Evolutionary conservation across 2,329 filamentous ascomycete genomes (phyloP).

Genomic region (Zymoseptoria brevis): DNA sequence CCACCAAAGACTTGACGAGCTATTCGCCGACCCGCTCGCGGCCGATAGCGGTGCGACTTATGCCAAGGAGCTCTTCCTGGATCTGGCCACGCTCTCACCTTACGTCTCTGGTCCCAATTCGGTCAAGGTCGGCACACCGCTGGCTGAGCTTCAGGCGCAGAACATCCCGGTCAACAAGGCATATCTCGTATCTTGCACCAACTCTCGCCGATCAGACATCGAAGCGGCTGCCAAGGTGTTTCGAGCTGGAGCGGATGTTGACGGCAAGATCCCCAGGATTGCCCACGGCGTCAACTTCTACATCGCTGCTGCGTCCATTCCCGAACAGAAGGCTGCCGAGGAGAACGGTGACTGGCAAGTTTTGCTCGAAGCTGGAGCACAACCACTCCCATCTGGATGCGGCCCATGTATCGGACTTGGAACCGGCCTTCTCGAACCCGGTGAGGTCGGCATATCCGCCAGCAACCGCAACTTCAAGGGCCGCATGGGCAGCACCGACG

Average conservation of each 20-base stretch:
- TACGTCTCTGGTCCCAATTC: constrained; percentile 84
- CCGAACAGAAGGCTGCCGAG: constrained; percentile 71
- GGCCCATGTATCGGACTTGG: constrained; percentile 82
- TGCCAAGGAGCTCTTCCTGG: constrained; percentile 72
- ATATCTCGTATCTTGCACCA: constrained; percentile 87
- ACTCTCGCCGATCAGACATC: constrained; percentile 72
- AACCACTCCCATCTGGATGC: constrained; percentile 63
- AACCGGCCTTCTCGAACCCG: constrained; percentile 67
- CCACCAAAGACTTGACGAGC: constrained; percentile 63
- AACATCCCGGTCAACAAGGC: constrained; percentile 69
- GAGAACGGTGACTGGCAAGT: constrained; percentile 78
- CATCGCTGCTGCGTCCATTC: constrained; percentile 74
- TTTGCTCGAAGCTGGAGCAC: constrained; percentile 71
- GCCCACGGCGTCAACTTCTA: constrained; percentile 75
- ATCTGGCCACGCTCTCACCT: constrained; percentile 75
- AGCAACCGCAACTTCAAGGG: constrained; percentile 88
- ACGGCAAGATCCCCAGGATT: constrained; percentile 59
- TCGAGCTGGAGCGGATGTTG: constrained; percentile 60
- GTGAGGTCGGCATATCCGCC: constrained; percentile 79
- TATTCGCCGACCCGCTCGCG: constrained; percentile 56
- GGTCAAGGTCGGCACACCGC: constrained; percentile 75
- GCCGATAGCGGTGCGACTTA: constrained; percentile 75
- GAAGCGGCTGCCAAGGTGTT: constrained; percentile 78
- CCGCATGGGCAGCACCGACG: constrained; percentile 72
- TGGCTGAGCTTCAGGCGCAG: constrained; percentile 63